These are phyloP conservation scores for Sugiyamaella americana DNA, from an alignment of 805 yeast species.

Conservation along the genomic window DNA sequence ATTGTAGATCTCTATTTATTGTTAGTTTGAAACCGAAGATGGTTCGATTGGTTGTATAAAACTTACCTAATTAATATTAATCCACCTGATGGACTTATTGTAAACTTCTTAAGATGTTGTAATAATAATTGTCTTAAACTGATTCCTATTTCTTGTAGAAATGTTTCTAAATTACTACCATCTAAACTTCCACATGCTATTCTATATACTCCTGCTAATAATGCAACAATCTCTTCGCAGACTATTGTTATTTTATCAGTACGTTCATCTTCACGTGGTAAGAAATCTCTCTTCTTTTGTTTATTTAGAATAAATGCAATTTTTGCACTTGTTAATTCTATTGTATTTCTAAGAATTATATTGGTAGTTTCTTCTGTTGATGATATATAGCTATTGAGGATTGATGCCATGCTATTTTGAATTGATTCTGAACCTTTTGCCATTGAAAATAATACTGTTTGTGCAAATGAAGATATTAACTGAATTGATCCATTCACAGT, in stretches of 20 bases:
- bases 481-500: conserved; percentile 54
- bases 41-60: not conserved
- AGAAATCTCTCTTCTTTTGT: conserved; percentile 72
- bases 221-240: conserved; percentile 55
- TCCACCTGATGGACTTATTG: conserved; percentile 78
- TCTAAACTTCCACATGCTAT: conserved; percentile 37
- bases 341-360: conserved; percentile 52
- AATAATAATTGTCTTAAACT: conserved; percentile 53
- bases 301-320: conserved; percentile 47
- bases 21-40: not conserved
- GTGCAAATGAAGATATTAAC: conserved; percentile 64
- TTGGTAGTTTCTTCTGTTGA: conserved; percentile 62
- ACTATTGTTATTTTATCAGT: conserved; percentile 52
- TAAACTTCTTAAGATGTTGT: conserved; percentile 67
- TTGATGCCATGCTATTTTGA: conserved; percentile 52
- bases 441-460: conserved; percentile 70
- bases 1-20: conserved; percentile 58
- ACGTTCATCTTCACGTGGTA: conserved; percentile 31
- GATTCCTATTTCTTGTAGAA: conserved; percentile 53
- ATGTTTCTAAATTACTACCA: conserved; percentile 44
- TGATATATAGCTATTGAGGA: conserved; percentile 55
- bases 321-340: conserved; percentile 47
- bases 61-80: conserved; percentile 49
- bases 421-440: conserved; percentile 52
- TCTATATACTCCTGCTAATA: conserved; percentile 41